Conservation (phyloP, 768 basidiomycete genomes). For the Pleurotus ostreatus region DNA sequence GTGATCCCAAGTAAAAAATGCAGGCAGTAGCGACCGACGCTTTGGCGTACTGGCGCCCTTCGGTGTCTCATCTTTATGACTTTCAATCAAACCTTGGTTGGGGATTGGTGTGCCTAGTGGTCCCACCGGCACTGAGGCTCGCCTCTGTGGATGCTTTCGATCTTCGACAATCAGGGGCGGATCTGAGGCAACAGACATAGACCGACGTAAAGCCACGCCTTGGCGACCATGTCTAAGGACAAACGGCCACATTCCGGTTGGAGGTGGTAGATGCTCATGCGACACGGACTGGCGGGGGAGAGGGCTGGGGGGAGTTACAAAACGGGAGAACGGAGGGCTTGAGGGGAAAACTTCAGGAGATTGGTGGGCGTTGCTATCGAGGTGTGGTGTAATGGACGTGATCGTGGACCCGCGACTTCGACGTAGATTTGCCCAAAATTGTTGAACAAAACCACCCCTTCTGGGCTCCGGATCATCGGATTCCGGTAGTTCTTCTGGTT, state of each 20-base stretch:
- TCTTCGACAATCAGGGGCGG: neutral
- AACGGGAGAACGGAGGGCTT: conserved; percentile 18
- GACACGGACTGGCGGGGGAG: conserved; percentile 16
- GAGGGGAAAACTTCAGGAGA: conserved; percentile 16
- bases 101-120: neutral
- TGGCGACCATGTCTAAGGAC: neutral
- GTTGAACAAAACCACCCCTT: conserved; percentile 45
- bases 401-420: conserved; percentile 34
- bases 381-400: conserved; percentile 23
- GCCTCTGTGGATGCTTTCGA: neutral
- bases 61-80: conserved; percentile 14
- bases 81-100: neutral
- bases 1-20: conserved; percentile 30
- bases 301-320: conserved; percentile 14
- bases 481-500: conserved; percentile 37
- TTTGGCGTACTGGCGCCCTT: conserved; percentile 15
- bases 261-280: conserved; percentile 21
- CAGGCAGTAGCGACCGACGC: conserved; percentile 40
- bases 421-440: conserved; percentile 44
- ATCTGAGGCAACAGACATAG: conserved; percentile 6
- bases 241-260: conserved; percentile 2
- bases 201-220: conserved; percentile 1
- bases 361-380: conserved; percentile 12
- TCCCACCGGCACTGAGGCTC: conserved; percentile 1
- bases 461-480: conserved; percentile 27